phyloP scores from a whole-genome alignment of 2,329 filamentous ascomycete genomes.

The Cryphonectria nitschkei region DNA sequence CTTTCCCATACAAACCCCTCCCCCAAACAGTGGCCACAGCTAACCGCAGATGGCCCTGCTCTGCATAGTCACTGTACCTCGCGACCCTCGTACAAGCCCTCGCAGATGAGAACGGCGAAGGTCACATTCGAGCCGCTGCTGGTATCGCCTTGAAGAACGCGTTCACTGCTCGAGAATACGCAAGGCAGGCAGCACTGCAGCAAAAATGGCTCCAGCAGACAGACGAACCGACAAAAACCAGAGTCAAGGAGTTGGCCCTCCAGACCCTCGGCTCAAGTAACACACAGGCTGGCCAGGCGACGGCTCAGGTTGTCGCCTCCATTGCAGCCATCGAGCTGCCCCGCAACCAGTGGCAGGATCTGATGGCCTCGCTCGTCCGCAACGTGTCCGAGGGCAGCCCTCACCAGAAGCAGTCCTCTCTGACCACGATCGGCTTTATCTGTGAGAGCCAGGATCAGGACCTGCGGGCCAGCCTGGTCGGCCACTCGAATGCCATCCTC shows the following conservation, averaged over 20 bases:
- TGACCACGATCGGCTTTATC: conserved; percentile 97
- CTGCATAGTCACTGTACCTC: conserved; percentile 80
- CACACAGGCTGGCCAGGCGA: conserved; percentile 81
- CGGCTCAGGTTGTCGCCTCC: conserved; percentile 92
- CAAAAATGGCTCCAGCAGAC: conserved; percentile 89
- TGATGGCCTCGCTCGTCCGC: conserved; percentile 87
- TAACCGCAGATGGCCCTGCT: conserved; percentile 21
- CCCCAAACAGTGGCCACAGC: conserved; percentile 21
- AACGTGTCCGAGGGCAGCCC: conserved; percentile 87
- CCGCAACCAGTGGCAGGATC: conserved; percentile 87
- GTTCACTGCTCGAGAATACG: conserved; percentile 89
- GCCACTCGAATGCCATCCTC: conserved; percentile 95
- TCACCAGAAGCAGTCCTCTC: conserved; percentile 89
- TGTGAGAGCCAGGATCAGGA: conserved; percentile 94
- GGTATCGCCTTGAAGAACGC: conserved; percentile 98
- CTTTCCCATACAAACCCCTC: conserved; percentile 23
- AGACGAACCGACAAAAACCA: conserved; percentile 78
- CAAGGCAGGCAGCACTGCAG: conserved; percentile 87
- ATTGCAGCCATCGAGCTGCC: conserved; percentile 95
- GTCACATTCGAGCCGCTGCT: conserved; percentile 88
- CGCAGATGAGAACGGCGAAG: conserved; percentile 83
- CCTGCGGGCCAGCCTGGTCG: conserved; percentile 76
- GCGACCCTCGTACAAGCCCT: conserved; percentile 91
- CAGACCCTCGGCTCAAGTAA: conserved; percentile 82
- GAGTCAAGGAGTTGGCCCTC: conserved; percentile 88